Evolutionary conservation across 371 early-diverging fungal species (phyloP).

Genomic region (Saksenaea oblongispora): DNA sequence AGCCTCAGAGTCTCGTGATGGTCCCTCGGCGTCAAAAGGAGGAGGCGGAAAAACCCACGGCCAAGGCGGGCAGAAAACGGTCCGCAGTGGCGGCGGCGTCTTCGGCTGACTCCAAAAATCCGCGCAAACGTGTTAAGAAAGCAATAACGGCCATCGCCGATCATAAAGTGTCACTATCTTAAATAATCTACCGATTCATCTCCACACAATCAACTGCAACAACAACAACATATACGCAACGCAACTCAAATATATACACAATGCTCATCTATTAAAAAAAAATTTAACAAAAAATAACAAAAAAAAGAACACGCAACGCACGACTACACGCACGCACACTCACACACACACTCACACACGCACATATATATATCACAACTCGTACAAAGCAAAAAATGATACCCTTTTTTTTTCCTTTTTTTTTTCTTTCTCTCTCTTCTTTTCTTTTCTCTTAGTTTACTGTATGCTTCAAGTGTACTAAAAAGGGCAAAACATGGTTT

Average conservation of each 20-base stretch:
- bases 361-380: neutral
- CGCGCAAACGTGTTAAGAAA: conserved; percentile 1
- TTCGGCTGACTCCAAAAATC: neutral
- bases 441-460: neutral
- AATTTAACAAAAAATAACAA: neutral
- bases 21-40: neutral
- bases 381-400: neutral
- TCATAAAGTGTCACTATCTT: neutral
- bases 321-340: neutral
- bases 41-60: neutral
- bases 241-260: no score
- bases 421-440: neutral
- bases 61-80: conserved; percentile 1
- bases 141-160: neutral
- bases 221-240: no score
- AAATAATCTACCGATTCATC: neutral
- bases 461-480: neutral
- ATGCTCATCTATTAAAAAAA: neutral
- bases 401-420: neutral
- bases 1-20: conserved; percentile 5
- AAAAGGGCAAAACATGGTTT: neutral
- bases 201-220: neutral
- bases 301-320: neutral
- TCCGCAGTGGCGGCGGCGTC: conserved; percentile 4
- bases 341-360: neutral